A percentile compares a stretch with the other conserved stretches of the same genome.
These are phyloP conservation scores for Eucalyptus fibrosa DNA, from an alignment of 345 rosid genomes.

Conservation along the genomic window DNA sequence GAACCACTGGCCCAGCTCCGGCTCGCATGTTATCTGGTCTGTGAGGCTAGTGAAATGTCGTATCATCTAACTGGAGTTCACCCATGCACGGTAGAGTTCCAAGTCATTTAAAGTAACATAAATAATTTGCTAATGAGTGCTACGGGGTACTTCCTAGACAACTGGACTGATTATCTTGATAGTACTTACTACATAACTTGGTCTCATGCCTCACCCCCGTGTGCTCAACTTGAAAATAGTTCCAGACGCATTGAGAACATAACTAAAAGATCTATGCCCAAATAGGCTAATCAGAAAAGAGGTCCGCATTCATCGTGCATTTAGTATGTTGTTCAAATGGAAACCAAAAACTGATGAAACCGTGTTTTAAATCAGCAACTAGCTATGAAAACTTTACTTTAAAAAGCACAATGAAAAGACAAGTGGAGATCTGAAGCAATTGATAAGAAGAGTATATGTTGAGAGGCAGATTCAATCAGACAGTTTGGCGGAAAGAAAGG, in stretches of 20 bases:
- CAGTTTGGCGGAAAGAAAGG: slow-evolving; percentile 59
- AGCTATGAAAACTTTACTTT: not conserved
- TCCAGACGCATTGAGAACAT: not conserved
- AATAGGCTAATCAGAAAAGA: not conserved
- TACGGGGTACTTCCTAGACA: not conserved
- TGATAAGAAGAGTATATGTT: slow-evolving; percentile 6
- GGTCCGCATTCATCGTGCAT: not conserved
- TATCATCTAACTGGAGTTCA: not conserved
- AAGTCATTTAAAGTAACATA: not conserved
- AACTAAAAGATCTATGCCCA: not conserved
- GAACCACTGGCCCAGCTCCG: not conserved
- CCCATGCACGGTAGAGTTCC: not conserved
- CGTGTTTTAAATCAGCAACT: not conserved
- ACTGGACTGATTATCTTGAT: not conserved
- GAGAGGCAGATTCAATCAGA: slow-evolving; percentile 74
- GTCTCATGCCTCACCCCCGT: not conserved
- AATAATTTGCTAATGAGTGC: not conserved
- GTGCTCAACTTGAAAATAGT: not conserved
- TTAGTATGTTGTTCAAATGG: not conserved
- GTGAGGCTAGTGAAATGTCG: not conserved
- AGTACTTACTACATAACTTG: not conserved
- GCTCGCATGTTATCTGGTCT: not conserved
- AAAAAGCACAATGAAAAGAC: not conserved
- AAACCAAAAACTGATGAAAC: not conserved
- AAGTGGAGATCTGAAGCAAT: slow-evolving; percentile 31